phyloP scores from a whole-genome alignment of 2,329 filamentous ascomycete species.

The Exophiala mesophila region DNA sequence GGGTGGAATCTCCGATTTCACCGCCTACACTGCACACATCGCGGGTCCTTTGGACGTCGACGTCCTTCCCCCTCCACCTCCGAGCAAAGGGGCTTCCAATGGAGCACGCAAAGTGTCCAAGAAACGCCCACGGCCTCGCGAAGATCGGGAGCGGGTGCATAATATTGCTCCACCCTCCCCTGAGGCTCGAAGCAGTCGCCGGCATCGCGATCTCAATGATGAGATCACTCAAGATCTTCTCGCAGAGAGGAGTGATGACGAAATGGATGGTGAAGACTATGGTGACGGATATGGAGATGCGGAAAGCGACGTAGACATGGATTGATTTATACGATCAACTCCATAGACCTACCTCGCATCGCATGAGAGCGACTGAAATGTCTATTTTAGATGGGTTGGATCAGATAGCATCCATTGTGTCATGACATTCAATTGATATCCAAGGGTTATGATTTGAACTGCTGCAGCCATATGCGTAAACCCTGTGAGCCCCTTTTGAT shows the following conservation, averaged over 20 bases:
- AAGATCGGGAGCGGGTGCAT: background rate
- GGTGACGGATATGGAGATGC: slow-evolving; percentile 19
- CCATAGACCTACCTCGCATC: no score
- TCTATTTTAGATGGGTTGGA: no score
- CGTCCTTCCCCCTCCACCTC: background rate
- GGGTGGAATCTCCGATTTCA: slow-evolving; percentile 41
- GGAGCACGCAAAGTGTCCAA: slow-evolving; percentile 15
- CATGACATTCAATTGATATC: no score
- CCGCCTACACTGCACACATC: slow-evolving; percentile 28
- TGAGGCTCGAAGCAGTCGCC: slow-evolving; percentile 4
- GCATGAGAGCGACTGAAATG: no score
- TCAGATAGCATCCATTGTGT: no score
- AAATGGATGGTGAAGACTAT: slow-evolving; percentile 24
- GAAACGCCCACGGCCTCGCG: slow-evolving; percentile 3
- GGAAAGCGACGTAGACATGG: slow-evolving; percentile 21
- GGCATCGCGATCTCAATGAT: slow-evolving; percentile 22
- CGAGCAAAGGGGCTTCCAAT: slow-evolving; percentile 4
- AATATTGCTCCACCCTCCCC: slow-evolving; percentile 1
- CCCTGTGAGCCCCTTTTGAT: no score
- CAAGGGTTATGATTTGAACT: no score
- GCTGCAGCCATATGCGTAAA: no score
- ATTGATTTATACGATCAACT: no score
- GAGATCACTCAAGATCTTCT: slow-evolving; percentile 27
- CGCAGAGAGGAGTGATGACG: slow-evolving; percentile 27
- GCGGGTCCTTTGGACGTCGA: background rate